Evolutionary conservation across 2,329 filamentous ascomycete genomes (phyloP), one percentile per base, ranked within the genome.

Genomic region (Botrytis porri): DNA sequence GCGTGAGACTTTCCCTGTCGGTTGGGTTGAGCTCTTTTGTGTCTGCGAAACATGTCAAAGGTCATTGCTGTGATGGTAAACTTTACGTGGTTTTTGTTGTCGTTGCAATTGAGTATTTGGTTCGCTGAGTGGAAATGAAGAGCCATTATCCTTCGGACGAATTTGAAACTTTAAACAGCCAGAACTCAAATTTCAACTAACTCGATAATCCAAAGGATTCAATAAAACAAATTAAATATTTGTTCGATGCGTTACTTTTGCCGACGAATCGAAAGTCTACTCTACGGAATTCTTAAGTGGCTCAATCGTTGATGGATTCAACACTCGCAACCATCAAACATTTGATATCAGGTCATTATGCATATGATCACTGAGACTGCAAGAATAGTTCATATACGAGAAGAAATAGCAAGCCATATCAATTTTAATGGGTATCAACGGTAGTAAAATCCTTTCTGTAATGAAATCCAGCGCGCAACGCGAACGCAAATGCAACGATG

Each of bases 131-230:
- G 25, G 7, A n/a, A n/a, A 54, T n/a, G 12, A 2, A n/a, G 12
- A n/a, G 8, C 5, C 3, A 14, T 16, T n/a, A 0, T 16, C 5
- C 25, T n/a, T 16, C 5, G 12, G 4, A n/a, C 9, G 16, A 16
- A 2, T 0, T 54, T 1, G 9, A n/a, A n/a, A 7, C 2, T 51
- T 51, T n/a, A 25, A 51, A n/a, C 48, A 2, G 12, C 48, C 25
- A 2, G 16, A 12, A 3, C 1, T 7, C n/a, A 3, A 2, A 16
- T n/a, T n/a, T n/a, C n/a, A n/a, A n/a, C n/a, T n/a, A n/a, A n/a
- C n/a, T n/a, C n/a, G n/a, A n/a, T n/a, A n/a, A n/a, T n/a, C n/a
- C n/a, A n/a, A n/a, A n/a, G n/a, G n/a, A n/a, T n/a, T n/a, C n/a
- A n/a, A n/a, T n/a, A n/a, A n/a, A n/a, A n/a, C n/a, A n/a, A n/a